A percentile compares a stretch with the other conserved stretches of the same genome.
phyloP scores from a whole-genome alignment of 75 land plant species.

The Pinus tabuliformis region DNA sequence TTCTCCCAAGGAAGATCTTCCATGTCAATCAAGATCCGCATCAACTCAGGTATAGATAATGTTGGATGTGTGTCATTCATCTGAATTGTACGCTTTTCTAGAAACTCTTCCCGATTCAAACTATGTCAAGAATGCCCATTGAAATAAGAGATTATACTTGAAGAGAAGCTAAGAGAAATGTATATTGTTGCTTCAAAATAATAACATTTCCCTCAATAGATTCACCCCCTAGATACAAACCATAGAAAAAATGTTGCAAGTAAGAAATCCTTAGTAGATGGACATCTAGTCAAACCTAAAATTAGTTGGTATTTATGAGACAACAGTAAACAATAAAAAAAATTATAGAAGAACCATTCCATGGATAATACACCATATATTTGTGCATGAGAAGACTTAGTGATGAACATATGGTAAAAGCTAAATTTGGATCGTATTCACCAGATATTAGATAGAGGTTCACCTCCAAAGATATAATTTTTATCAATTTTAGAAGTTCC shows the following conservation, averaged over 20 bases:
- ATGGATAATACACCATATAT: too few relatives aligned
- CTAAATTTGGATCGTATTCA: background rate
- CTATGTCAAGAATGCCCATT: conserved; percentile 63
- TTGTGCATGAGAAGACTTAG: too few relatives aligned
- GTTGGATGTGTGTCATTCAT: conserved; percentile 99
- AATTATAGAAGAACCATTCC: background rate
- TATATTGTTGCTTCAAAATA: conserved; percentile 93
- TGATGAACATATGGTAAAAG: background rate
- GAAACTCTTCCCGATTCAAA: conserved; percentile 78
- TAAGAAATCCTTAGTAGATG: background rate
- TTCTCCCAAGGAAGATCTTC: conserved; percentile 86
- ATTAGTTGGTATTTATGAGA: background rate
- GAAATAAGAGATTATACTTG: conserved; percentile 90
- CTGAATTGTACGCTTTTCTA: conserved; percentile 84
- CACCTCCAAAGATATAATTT: background rate
- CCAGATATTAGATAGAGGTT: background rate
- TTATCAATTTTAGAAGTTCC: background rate
- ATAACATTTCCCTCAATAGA: conserved; percentile 81
- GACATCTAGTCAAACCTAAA: background rate
- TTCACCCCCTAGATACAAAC: conserved; percentile 95
- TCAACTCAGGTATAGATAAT: conserved; percentile 86
- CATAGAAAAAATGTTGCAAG: conserved; percentile 70
- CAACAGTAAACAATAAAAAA: background rate
- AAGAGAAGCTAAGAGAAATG: conserved; percentile 92
- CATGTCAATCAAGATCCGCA: conserved; percentile 77